Conservation (phyloP, 768 basidiomycete species). For the Boletus edulis region DNA sequence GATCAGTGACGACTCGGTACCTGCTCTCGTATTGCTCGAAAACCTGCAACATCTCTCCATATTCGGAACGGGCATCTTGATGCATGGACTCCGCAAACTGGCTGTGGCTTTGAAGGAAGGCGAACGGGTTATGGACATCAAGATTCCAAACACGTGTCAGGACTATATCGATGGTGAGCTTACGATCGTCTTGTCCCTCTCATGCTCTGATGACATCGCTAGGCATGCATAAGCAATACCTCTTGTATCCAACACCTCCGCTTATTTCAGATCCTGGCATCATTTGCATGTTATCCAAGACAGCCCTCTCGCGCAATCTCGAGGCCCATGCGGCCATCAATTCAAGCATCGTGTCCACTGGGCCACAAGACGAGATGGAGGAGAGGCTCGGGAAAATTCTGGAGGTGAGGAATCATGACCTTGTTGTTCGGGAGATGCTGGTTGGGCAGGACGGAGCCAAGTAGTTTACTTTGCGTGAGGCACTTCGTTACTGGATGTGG, state of each 20-base stretch:
- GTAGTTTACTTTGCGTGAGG: too few relatives aligned
- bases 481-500: too few relatives aligned
- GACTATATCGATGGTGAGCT: slow-evolving; percentile 51
- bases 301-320: slow-evolving; percentile 56
- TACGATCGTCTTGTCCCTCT: not conserved
- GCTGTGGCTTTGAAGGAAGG: slow-evolving; percentile 37
- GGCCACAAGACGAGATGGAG: slow-evolving; percentile 47
- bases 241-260: slow-evolving; percentile 45
- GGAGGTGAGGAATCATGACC: slow-evolving; percentile 46
- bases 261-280: slow-evolving; percentile 44
- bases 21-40: slow-evolving; percentile 49
- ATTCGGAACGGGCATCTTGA: slow-evolving; percentile 51
- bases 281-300: slow-evolving; percentile 42
- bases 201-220: not conserved
- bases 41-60: slow-evolving; percentile 52
- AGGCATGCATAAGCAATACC: slow-evolving; percentile 51
- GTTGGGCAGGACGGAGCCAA: slow-evolving; percentile 11
- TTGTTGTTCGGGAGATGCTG: slow-evolving; percentile 48
- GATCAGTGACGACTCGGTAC: slow-evolving; percentile 56
- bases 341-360: slow-evolving; percentile 40
- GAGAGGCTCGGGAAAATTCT: slow-evolving; percentile 46
- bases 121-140: slow-evolving; percentile 41
- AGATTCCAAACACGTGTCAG: slow-evolving; percentile 48
- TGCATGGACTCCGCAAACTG: slow-evolving; percentile 56
- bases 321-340: slow-evolving; percentile 52